These are phyloP conservation scores for Blepharisma stoltei DNA, from an alignment of 73 alveolate genomes.

Conservation along the genomic window DNA sequence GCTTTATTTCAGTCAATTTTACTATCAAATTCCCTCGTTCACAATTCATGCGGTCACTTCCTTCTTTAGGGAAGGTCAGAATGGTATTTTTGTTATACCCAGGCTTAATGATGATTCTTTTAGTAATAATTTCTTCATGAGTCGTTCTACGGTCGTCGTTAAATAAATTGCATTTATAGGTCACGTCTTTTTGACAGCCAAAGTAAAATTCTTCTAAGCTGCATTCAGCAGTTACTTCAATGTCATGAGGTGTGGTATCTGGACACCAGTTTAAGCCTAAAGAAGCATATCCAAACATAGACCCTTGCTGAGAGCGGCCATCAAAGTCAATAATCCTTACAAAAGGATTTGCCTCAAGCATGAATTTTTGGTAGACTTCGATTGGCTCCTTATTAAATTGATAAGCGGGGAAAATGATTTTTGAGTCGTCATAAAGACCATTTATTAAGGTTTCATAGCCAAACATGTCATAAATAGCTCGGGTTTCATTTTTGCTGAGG, in stretches of 20 bases:
- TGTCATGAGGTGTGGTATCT: slow-evolving; percentile 20
- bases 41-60: slow-evolving; percentile 57
- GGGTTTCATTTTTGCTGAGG: background rate
- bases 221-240: slow-evolving; percentile 42
- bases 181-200: slow-evolving; percentile 63
- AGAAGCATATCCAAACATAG: background rate
- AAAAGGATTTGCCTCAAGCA: slow-evolving; percentile 24
- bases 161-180: slow-evolving; percentile 38
- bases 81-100: slow-evolving; percentile 65
- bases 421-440: background rate
- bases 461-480: slow-evolving; percentile 2
- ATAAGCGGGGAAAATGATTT: slow-evolving; percentile 22
- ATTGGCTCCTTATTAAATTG: background rate
- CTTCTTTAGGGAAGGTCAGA: slow-evolving; percentile 57
- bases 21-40: slow-evolving; percentile 54
- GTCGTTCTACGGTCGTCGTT: slow-evolving; percentile 49
- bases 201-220: slow-evolving; percentile 75
- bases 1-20: slow-evolving; percentile 46
- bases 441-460: background rate
- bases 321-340: background rate
- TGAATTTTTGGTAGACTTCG: background rate
- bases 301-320: background rate
- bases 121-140: slow-evolving; percentile 12
- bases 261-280: background rate
- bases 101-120: slow-evolving; percentile 58